Conservation (phyloP, 2,329 filamentous ascomycete species). For the Rhinocladiella similis region DNA sequence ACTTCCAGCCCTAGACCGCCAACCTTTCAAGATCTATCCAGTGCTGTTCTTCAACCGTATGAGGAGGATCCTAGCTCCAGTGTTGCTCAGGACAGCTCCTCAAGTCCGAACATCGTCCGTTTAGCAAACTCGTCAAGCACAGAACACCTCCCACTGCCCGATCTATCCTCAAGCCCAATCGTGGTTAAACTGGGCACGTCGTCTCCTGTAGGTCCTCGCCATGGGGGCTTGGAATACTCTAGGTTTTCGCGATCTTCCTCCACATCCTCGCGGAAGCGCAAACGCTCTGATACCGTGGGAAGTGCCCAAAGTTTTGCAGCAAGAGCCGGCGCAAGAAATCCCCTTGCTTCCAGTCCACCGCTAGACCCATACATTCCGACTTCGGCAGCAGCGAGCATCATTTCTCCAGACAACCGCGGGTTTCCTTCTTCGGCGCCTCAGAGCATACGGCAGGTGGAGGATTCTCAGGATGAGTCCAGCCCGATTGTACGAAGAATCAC, state of each 20-base stretch:
- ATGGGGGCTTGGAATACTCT: conserved; percentile 33
- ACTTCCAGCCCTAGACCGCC: conserved; percentile 20
- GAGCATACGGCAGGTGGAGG: conserved; percentile 11
- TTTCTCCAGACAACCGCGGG: conserved; percentile 11
- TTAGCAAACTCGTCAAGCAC: conserved; percentile 39
- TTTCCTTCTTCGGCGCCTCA: conserved; percentile 21
- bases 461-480: conserved; percentile 23
- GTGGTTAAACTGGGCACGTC: conserved; percentile 42
- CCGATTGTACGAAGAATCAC: conserved; percentile 22
- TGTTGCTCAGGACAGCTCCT: conserved; percentile 30
- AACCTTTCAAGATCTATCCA: conserved; percentile 12
- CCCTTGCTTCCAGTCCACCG: conserved; percentile 41
- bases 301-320: conserved; percentile 12
- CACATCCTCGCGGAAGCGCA: conserved; percentile 34
- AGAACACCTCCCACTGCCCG: conserved; percentile 2
- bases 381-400: conserved; percentile 30
- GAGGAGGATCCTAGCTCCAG: conserved; percentile 9
- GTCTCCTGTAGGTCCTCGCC: conserved; percentile 31
- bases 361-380: conserved; percentile 35
- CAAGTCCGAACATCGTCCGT: conserved; percentile 43
- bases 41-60: conserved; percentile 13
- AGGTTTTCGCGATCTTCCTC: conserved; percentile 42
- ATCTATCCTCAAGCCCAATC: conserved; percentile 40
- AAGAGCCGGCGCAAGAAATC: conserved; percentile 17
- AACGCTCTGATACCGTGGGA: conserved; percentile 19